Evolutionary conservation across 2,329 filamentous ascomycete species (phyloP).

Genomic region (Aspergillus fischeri): DNA sequence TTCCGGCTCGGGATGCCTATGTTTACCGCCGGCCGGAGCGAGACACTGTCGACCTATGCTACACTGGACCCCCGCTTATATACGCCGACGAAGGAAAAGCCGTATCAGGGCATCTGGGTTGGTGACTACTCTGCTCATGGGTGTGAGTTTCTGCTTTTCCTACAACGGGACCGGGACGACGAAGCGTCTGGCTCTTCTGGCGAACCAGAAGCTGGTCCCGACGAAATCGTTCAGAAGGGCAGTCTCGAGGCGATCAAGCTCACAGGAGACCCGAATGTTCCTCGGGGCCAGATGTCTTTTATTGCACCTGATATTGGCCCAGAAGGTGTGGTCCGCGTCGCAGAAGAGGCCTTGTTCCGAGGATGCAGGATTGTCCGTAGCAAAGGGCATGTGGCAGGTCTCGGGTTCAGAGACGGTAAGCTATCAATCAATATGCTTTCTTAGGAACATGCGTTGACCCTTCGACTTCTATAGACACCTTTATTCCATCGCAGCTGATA

Average conservation of each 20-base stretch:
- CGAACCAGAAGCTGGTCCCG: slow-evolving; percentile 44
- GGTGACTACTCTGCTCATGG: slow-evolving; percentile 87
- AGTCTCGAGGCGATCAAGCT: slow-evolving; percentile 81
- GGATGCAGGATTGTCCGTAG: slow-evolving; percentile 70
- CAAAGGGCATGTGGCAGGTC: slow-evolving; percentile 71
- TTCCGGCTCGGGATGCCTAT: slow-evolving; percentile 49
- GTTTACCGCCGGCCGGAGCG: slow-evolving; percentile 26
- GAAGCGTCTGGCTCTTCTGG: slow-evolving; percentile 40
- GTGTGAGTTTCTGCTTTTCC: slow-evolving; percentile 78
- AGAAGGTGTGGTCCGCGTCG: slow-evolving; percentile 58
- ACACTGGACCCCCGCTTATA: slow-evolving; percentile 73
- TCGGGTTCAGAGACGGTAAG: slow-evolving; percentile 69
- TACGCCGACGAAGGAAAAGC: slow-evolving; percentile 72
- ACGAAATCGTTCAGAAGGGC: slow-evolving; percentile 56
- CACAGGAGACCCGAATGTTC: slow-evolving; percentile 86
- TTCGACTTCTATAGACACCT: slow-evolving; percentile 38
- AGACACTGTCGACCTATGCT: slow-evolving; percentile 59
- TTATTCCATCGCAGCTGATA: slow-evolving; percentile 70
- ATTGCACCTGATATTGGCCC: slow-evolving; percentile 71
- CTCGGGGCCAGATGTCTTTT: slow-evolving; percentile 80
- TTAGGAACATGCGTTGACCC: background rate
- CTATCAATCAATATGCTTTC: slow-evolving; percentile 7
- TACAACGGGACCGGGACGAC: slow-evolving; percentile 59
- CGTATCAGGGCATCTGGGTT: slow-evolving; percentile 87
- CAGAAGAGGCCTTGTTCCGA: slow-evolving; percentile 64